Evolutionary conservation across 345 rosid genomes (phyloP).

Genomic region (Noccaea caerulescens): DNA sequence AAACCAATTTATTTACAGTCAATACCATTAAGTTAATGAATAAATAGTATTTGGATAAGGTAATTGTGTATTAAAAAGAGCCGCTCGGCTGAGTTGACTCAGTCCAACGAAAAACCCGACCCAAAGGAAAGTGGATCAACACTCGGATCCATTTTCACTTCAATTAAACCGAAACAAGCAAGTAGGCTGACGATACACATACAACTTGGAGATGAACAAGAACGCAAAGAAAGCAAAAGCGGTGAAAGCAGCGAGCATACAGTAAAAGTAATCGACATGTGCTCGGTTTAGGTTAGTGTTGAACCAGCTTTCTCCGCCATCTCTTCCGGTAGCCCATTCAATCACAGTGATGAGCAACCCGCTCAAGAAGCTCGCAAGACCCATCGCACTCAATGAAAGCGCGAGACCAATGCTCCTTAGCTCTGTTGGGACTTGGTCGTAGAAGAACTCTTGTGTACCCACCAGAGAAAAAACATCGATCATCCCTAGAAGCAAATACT

Average conservation of each 20-base stretch:
- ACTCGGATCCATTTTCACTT: no score
- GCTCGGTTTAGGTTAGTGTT: conserved; percentile 68
- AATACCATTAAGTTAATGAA: no score
- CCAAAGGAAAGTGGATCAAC: no score
- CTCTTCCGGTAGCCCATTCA: conserved; percentile 47
- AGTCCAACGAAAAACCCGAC: no score
- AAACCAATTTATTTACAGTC: no score
- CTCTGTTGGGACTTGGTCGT: conserved; percentile 78
- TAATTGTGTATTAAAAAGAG: no score
- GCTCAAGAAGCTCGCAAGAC: conserved; percentile 76
- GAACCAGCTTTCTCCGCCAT: conserved; percentile 59
- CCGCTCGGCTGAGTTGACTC: no score
- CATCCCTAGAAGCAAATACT: conserved; percentile 60
- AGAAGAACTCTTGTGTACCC: conserved; percentile 89
- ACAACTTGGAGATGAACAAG: conserved; percentile 50
- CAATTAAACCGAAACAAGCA: no score
- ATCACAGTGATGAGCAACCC: conserved; percentile 64
- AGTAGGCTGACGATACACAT: conserved; percentile 51
- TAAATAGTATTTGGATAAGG: no score
- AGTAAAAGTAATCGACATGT: conserved; percentile 66
- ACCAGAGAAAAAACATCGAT: conserved; percentile 67
- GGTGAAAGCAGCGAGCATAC: conserved; percentile 68
- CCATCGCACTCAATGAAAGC: conserved; percentile 62
- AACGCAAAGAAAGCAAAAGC: conserved; percentile 42
- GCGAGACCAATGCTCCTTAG: conserved; percentile 87